Percentiles rank a stretch among this genome's conserved stretches.
phyloP scores from a whole-genome alignment of 1,284 basidiomycete species.

The Tilletia walkeri region DNA sequence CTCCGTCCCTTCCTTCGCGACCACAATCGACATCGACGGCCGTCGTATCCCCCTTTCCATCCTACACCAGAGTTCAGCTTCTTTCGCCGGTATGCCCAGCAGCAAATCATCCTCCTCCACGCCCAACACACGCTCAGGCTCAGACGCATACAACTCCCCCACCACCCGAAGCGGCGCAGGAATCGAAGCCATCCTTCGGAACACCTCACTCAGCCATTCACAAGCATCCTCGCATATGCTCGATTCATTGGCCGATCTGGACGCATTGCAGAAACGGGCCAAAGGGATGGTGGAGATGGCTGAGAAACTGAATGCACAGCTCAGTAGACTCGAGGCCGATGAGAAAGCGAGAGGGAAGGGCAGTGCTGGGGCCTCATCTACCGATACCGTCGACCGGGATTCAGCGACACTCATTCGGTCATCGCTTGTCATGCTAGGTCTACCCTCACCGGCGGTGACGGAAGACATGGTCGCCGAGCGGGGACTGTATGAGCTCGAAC shows the following conservation, averaged over 20 bases:
- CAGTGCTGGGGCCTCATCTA: background rate
- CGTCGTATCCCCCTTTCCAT: conserved; percentile 18
- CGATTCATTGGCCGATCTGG: conserved; percentile 80
- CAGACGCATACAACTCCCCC: background rate
- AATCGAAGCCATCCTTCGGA: conserved; percentile 19
- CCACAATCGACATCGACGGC: conserved; percentile 37
- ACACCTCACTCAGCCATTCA: background rate
- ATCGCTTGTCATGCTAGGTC: conserved; percentile 81
- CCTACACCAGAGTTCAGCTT: background rate
- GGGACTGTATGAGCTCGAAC: conserved; percentile 72
- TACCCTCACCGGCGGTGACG: conserved; percentile 78
- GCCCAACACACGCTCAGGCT: background rate
- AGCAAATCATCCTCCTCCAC: background rate
- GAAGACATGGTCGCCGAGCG: conserved; percentile 86
- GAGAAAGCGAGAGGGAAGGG: conserved; percentile 24
- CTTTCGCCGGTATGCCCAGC: background rate
- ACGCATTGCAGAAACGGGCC: conserved; percentile 86
- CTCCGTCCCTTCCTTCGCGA: conserved; percentile 11
- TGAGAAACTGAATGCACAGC: conserved; percentile 77
- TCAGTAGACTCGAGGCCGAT: conserved; percentile 64
- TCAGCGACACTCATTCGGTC: conserved; percentile 65
- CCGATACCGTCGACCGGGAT: conserved; percentile 70
- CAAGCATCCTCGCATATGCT: conserved; percentile 62
- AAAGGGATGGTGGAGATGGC: conserved; percentile 87
- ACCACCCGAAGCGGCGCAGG: conserved; percentile 1